Evolutionary conservation across 495 filamentous ascomycete genomes (phyloP), one percentile per base, ranked within the genome.

Genomic region (Penicillium fimorum): DNA sequence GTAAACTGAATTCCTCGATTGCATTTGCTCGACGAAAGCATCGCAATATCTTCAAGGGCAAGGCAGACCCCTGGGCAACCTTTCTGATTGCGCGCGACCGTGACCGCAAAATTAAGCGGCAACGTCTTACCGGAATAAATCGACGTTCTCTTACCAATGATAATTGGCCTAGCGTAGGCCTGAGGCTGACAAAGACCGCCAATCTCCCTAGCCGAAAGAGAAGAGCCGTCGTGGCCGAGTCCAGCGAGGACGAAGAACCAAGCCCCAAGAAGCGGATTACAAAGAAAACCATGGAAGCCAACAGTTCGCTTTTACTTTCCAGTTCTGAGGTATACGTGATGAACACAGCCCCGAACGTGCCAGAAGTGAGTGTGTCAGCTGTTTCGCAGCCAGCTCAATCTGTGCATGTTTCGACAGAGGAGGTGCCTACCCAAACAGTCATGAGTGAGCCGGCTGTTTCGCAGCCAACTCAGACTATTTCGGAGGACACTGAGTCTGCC

Each of bases 321-420:
- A 5, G 13, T 2, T 15, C 20, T 1, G 22, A 22, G 13, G 22
- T 6, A 3, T 13, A 15, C 2, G 2, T 17, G 24, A 29, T 10
- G 4, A 4, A 32, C n/a, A 17, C n/a, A 22, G 29, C 17, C n/a
- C n/a, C 29, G 25, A 25, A 18, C 9, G 17, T 24, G 32, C 17
- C 32, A 50, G 47, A 22, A 1, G 9, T 49, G 47, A 49, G 47
- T 24, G 47, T 47, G 45, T 18, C 32, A 11, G 20, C 47, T 50
- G 29, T 24, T 25, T n/a, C 47, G 5, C 10, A 50, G 47, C 47
- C 43, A 29, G 15, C 24, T 46, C 43, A 4, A 9, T n/a, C 15
- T n/a, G 13, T n/a, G 15, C 13, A n/a, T 37, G 33, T 37, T 6
- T n/a, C 13, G 15, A 37, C 33, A 6, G 33, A 37, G 33, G 13